Base-by-base conservation (phyloP, 2,329 filamentous ascomycete genomes). In the Daldinia eschscholtzii region DNA sequence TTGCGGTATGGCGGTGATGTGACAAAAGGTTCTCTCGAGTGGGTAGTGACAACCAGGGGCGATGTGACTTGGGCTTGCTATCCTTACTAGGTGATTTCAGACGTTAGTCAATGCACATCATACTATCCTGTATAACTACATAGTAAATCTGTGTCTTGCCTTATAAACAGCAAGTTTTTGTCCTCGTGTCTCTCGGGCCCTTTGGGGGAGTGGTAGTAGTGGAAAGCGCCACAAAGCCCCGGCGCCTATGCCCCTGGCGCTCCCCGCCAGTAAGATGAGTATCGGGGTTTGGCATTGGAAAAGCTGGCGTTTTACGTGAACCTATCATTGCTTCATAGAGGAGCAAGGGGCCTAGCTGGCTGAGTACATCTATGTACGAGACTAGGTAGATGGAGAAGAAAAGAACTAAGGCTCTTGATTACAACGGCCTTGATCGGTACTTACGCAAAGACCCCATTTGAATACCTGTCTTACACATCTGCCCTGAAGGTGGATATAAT, bases 1-100 rank as follows among this genome's bases (percentile, higher is more conserved):
- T 65, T 64, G 46, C 53, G 59, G 57, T 59, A 63, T 63, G 42
- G 57, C 28, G 53, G 57, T 44, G 23, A 65, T 64, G 68, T 70
- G 62, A 68, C 53, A 53, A 64, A 56, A 64, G 37, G 37, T 28
- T 52, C 58, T 65, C 64, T 44, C 30, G 30, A 59, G 35, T 64
- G 68, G 65, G 62, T 68, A 64, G 44, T n/a, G 56, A 65, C 50
- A 42, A 59, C 41, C 60, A 63, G 65, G 65, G 68, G 52, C 39
- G 30, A 39, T 60, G 59, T 63, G 59, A 61, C 62, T 64, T 57
- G 30, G 30, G 52, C 18, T 65, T 60, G 18, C n/a, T 33, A 52
- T 57, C 28, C 56, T 53, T 30, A 41, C 30, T 13, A 50, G n/a
- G 30, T 33, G 26, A 42, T 48, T 56, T 23, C 20, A 28, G 41